These are phyloP conservation scores for Dendrothele bispora DNA, from an alignment of 768 basidiomycete species.

Conservation along the genomic window DNA sequence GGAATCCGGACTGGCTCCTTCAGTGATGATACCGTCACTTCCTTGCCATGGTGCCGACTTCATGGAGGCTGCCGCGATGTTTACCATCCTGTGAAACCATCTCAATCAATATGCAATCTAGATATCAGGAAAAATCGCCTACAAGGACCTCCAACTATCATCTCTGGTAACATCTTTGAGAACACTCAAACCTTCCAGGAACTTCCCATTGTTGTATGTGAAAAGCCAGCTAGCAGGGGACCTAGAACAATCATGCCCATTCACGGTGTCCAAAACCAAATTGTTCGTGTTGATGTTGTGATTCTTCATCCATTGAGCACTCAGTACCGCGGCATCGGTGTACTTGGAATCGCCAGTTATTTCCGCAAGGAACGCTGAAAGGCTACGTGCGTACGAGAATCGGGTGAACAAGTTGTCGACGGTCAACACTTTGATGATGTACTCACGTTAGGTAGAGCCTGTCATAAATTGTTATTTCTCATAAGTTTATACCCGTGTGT, in stretches of 20 bases:
- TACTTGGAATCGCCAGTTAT: conserved; percentile 46
- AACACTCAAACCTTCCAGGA: conserved; percentile 50
- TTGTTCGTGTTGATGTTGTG: conserved; percentile 42
- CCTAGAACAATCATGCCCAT: conserved; percentile 45
- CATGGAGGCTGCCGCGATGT: conserved; percentile 38
- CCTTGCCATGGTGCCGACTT: conserved; percentile 49
- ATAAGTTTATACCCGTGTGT: neutral
- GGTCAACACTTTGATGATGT: conserved; percentile 42
- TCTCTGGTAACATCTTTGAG: conserved; percentile 42
- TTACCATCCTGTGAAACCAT: conserved; percentile 34
- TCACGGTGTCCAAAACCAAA: conserved; percentile 48
- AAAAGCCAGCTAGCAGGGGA: conserved; percentile 48
- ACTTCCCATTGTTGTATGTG: conserved; percentile 56
- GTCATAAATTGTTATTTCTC: neutral
- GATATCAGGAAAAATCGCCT: conserved; percentile 14
- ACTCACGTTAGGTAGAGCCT: conserved; percentile 19
- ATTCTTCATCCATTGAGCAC: conserved; percentile 49
- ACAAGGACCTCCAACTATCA: conserved; percentile 41
- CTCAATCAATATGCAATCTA: conserved; percentile 11
- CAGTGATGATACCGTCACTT: conserved; percentile 50
- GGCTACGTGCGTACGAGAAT: conserved; percentile 22
- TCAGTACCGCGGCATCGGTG: conserved; percentile 42
- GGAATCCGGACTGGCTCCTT: conserved; percentile 38
- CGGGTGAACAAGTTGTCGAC: neutral
- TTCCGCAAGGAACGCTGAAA: conserved; percentile 51